Conservation (phyloP, 176 grass and related monocot genomes). For the barley (Hordeum vulgare) region MorexV3_pseudomolecules_assembly NC_058518.1:388567309-388567808, state of each 20-base stretch:
- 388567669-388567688: too few species aligned
- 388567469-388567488: conserved; percentile 22
- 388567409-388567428: conserved; percentile 26
- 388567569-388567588: conserved; percentile 13
- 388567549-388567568: conserved; percentile 19
- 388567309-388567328: conserved; percentile 15
- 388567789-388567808: conserved; percentile 90
- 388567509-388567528: conserved; percentile 20
- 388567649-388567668: too few species aligned
- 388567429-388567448: conserved; percentile 10
- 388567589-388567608: conserved; percentile 17
- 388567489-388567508: conserved; percentile 10
- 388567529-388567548: background rate
- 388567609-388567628: too few species aligned
- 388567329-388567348: conserved; percentile 4
- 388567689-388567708: conserved; percentile 37
- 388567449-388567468: background rate
- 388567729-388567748: conserved; percentile 67
- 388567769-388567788: conserved; percentile 55
- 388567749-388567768: conserved; percentile 51
- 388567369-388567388: conserved; percentile 85
- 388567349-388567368: conserved; percentile 57
- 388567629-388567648: too few species aligned
- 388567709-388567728: conserved; percentile 54
- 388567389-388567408: conserved; percentile 31